Percentiles rank a stretch among this genome's conserved stretches.
Conservation (phyloP, 331 rosid genomes). For the Dryas integrifolia region DNA sequence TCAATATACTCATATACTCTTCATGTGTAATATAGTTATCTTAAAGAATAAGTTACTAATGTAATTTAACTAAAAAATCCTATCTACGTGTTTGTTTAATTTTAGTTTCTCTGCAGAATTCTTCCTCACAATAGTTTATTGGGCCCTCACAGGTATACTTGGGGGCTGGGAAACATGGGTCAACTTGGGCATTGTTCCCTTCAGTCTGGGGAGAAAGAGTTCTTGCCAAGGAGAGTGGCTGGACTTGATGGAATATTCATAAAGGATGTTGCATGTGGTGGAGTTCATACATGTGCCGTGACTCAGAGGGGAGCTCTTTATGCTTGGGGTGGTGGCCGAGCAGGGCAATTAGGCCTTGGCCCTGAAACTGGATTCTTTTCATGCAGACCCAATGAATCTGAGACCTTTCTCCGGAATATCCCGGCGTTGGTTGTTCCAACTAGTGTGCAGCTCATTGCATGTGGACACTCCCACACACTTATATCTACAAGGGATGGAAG, state of each 20-base stretch:
- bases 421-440: constrained; percentile 78
- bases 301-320: constrained; percentile 81
- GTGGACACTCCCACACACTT: constrained; percentile 93
- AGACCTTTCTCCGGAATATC: constrained; percentile 61
- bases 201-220: constrained; percentile 77
- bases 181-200: constrained; percentile 97
- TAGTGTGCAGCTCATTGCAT: constrained; percentile 72
- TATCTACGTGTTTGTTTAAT: background rate
- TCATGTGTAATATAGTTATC: background rate
- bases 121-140: constrained; percentile 25
- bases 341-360: constrained; percentile 92
- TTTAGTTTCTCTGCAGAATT: background rate
- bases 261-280: constrained; percentile 75
- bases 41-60: background rate
- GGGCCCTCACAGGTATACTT: constrained; percentile 65
- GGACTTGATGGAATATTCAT: constrained; percentile 64
- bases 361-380: constrained; percentile 82
- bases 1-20: background rate
- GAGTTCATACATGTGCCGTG: constrained; percentile 82
- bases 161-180: constrained; percentile 96
- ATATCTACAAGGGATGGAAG: constrained; percentile 71
- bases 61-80: background rate
- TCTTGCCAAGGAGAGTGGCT: constrained; percentile 87
- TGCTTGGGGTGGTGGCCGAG: constrained; percentile 95
- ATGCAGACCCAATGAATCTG: constrained; percentile 53